phyloP scores from a whole-genome alignment of 257 asterid species.

The Penstemon eatonii region DNA sequence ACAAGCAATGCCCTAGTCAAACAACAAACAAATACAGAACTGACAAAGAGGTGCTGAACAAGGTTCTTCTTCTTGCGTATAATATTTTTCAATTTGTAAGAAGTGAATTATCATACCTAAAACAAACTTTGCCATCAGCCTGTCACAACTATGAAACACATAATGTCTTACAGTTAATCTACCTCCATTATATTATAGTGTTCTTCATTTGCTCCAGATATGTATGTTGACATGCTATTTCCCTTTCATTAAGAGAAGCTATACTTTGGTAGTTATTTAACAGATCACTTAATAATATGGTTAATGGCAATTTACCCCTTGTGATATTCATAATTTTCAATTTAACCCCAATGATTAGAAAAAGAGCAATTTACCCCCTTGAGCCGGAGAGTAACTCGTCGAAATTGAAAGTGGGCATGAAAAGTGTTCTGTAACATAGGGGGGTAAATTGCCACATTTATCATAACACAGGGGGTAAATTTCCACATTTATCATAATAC shows the following conservation, averaged over 20 bases:
- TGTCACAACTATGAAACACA: not conserved
- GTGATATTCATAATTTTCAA: too few relatives aligned
- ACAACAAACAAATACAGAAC: constrained; percentile 6
- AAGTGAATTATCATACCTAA: not conserved
- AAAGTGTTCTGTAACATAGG: too few relatives aligned
- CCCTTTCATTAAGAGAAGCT: not conserved
- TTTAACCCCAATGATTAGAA: too few relatives aligned
- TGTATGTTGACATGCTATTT: not conserved
- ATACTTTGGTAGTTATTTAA: not conserved
- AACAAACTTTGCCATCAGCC: not conserved
- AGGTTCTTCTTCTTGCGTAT: constrained; percentile 1
- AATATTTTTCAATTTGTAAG: not conserved
- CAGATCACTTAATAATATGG: not conserved
- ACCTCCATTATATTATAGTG: constrained; percentile 5
- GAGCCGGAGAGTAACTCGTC: too few relatives aligned
- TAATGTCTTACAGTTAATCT: not conserved
- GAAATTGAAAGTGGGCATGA: too few relatives aligned
- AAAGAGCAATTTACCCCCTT: too few relatives aligned
- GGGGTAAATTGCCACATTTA: too few relatives aligned
- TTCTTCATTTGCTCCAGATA: constrained; percentile 12
- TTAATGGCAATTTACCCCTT: too few relatives aligned
- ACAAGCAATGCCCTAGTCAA: not conserved
- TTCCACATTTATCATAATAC: too few relatives aligned
- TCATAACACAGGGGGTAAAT: too few relatives aligned
- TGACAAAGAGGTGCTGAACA: constrained; percentile 6